These are phyloP conservation scores for Boletus reticulatus DNA, from an alignment of 768 basidiomycete genomes.

Conservation along the genomic window DNA sequence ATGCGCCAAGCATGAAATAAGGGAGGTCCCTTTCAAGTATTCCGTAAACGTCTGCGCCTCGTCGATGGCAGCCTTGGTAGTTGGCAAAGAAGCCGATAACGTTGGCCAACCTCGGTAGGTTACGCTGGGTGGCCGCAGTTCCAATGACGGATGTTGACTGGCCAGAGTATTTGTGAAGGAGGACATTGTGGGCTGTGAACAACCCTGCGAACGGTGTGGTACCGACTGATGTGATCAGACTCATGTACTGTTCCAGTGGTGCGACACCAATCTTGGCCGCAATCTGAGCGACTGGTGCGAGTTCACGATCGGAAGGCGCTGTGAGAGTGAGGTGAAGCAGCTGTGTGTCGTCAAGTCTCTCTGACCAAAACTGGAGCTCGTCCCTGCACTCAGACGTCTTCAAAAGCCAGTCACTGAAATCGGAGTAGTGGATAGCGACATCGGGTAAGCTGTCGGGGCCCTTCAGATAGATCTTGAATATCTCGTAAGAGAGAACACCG, in stretches of 20 bases:
- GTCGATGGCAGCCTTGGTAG: slow-evolving; percentile 26
- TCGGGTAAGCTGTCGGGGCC: slow-evolving; percentile 26
- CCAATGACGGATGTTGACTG: slow-evolving; percentile 29
- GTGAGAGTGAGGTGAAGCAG: slow-evolving; percentile 24
- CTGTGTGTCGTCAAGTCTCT: slow-evolving; percentile 14
- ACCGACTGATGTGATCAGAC: slow-evolving; percentile 12
- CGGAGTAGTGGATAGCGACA: slow-evolving; percentile 18
- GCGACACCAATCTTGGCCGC: slow-evolving; percentile 20
- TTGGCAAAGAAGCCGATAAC: slow-evolving; percentile 33
- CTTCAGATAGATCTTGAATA: slow-evolving; percentile 27
- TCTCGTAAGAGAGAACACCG: slow-evolving; percentile 32
- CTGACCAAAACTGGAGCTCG: slow-evolving; percentile 27
- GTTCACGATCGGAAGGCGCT: slow-evolving; percentile 23
- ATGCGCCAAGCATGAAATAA: slow-evolving; percentile 22
- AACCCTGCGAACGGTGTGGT: slow-evolving; percentile 30
- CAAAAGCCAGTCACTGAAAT: slow-evolving; percentile 24
- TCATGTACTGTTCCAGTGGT: slow-evolving; percentile 18
- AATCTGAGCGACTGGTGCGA: slow-evolving; percentile 29
- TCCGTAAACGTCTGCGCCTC: slow-evolving; percentile 24
- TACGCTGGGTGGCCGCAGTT: slow-evolving; percentile 31
- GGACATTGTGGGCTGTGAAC: slow-evolving; percentile 31
- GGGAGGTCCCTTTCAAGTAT: slow-evolving; percentile 15
- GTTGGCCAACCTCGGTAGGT: slow-evolving; percentile 24
- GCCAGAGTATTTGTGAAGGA: slow-evolving; percentile 33
- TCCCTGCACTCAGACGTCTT: slow-evolving; percentile 28